Evolutionary conservation across 164 flowering plant genomes (phyloP).

Genomic region (Vitis riparia): DNA sequence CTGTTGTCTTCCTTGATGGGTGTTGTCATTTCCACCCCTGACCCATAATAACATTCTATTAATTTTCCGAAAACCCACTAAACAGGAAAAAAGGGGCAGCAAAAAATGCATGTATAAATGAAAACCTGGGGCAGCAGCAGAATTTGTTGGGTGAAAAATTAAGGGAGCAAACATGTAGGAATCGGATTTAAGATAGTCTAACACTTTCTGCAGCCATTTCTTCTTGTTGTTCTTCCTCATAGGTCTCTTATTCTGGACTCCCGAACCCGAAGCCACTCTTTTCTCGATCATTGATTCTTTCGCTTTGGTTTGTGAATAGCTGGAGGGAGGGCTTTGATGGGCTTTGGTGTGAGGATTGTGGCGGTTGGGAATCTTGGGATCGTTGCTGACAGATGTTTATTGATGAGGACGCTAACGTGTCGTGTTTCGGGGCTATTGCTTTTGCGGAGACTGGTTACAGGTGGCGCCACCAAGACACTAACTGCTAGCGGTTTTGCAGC

Average conservation of each 20-base stretch:
- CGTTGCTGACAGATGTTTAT: slow-evolving; percentile 7
- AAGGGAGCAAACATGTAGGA: slow-evolving; percentile 59
- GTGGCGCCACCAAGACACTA: not conserved
- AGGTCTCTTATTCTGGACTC: slow-evolving; percentile 27
- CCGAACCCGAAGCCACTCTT: slow-evolving; percentile 6
- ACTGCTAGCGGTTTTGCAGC: too few species aligned
- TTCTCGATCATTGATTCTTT: slow-evolving; percentile 18
- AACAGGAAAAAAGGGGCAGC: not conserved
- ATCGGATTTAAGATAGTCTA: slow-evolving; percentile 47
- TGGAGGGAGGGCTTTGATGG: not conserved
- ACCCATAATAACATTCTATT: not conserved
- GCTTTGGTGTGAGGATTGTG: not conserved
- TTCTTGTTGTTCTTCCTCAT: slow-evolving; percentile 19
- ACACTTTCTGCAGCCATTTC: slow-evolving; percentile 26
- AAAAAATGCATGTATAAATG: not conserved
- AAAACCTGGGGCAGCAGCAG: not conserved
- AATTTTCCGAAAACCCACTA: slow-evolving; percentile 1
- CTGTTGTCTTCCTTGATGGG: slow-evolving; percentile 1
- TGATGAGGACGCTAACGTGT: not conserved
- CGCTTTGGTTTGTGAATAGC: not conserved
- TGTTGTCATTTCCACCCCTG: slow-evolving; percentile 3
- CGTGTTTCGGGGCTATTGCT: not conserved
- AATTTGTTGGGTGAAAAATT: slow-evolving; percentile 12
- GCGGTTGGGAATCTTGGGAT: slow-evolving; percentile 2
- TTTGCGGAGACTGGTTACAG: not conserved